phyloP scores from a whole-genome alignment of 1,139 yeast species.

The Geotrichum reessii region DNA sequence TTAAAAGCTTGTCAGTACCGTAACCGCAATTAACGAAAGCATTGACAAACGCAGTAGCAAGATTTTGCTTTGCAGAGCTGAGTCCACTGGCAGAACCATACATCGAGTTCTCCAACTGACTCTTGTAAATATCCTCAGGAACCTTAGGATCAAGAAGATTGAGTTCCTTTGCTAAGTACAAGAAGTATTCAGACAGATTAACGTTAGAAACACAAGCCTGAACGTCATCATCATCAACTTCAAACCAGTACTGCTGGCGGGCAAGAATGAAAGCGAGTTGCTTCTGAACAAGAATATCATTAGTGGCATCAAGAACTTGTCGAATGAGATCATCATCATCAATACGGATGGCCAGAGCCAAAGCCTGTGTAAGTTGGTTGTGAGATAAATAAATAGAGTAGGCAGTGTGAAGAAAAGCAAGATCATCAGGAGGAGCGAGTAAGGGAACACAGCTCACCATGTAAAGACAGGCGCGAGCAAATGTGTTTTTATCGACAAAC shows the following conservation, averaged over 20 bases:
- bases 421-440: conserved; percentile 91
- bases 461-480: conserved; percentile 83
- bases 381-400: conserved; percentile 75
- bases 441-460: conserved; percentile 94
- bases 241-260: conserved; percentile 77
- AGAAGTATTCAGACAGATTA: conserved; percentile 70
- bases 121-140: conserved; percentile 92
- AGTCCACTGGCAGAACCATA: conserved; percentile 58
- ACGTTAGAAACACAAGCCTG: conserved; percentile 83
- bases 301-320: conserved; percentile 70
- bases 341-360: conserved; percentile 80
- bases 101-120: conserved; percentile 71
- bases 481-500: conserved; percentile 80
- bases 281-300: conserved; percentile 68
- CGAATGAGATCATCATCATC: conserved; percentile 75
- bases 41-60: conserved; percentile 93
- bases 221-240: conserved; percentile 64
- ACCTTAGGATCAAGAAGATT: conserved; percentile 84
- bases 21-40: conserved; percentile 88
- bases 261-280: conserved; percentile 89
- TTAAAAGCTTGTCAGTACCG: conserved; percentile 73
- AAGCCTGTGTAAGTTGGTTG: conserved; percentile 81
- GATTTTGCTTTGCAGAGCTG: conserved; percentile 91
- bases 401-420: conserved; percentile 84
- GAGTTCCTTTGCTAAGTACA: conserved; percentile 76